Evolutionary conservation across 805 yeast genomes (phyloP), one percentile per base, ranked within the genome.

Genomic region (Starmerella gropengiesseri): DNA sequence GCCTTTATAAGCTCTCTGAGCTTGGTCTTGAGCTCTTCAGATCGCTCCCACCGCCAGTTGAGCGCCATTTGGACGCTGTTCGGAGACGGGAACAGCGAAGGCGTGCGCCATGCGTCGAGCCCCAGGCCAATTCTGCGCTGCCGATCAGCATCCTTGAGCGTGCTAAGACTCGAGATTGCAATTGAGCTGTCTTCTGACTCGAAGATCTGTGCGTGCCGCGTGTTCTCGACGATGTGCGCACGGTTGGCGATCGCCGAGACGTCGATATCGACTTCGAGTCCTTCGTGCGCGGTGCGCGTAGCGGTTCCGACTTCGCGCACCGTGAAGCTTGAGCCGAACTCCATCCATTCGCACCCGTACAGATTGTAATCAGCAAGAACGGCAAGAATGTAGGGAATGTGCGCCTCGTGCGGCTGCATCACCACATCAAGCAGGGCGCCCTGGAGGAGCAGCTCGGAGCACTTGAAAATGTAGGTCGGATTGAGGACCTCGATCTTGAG

Each of bases 341-440:
- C 62, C 18, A 87, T 46, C 89, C 94, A 83, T 5, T 78, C 77
- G 59, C 95, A 83, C 1, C 95, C 93, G 56, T 70, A 83, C 23
- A 89, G 60, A 55, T 89, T 87, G 60, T 71, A 85, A 56, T 91
- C 98, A 0, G 81, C 68, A 21, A 84, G 59, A 55, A 89, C 85
- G 55, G 91, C 96, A 6, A 84, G 59, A 1, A 73, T 55, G 52
- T 67, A 80, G 0, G 95, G 86, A 11, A 89, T 69, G 55, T 91
- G 97, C 0, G 86, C 67, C 55, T 91, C 98, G 57, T 66, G 83
- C 0, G 78, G 74, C 35, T 76, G 78, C 12, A 64, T 49, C 0
- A 54, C 45, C 17, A 54, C 55, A 3, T 66, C 68, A 30, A 63
- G 50, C 1, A 73, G 53, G 3, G 60, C 60, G 0, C 78, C 78